phyloP scores from a whole-genome alignment of 306 rosid genomes.

The Amphicarpaea edgeworthii region DNA sequence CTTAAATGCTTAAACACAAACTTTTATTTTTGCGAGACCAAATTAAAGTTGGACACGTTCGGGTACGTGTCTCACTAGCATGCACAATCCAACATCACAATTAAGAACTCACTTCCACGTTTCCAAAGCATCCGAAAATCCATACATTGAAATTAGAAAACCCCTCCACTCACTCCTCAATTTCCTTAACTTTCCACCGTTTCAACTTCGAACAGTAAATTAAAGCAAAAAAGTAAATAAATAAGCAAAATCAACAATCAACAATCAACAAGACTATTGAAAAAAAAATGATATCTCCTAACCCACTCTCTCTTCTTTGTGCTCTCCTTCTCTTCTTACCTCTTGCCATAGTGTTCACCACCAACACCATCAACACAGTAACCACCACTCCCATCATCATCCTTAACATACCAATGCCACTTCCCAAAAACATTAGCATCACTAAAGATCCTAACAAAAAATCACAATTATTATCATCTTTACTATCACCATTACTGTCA shows the following conservation, averaged over 20 bases:
- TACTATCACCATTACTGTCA: too few species aligned
- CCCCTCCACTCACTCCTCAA: not conserved
- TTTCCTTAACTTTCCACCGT: too few species aligned
- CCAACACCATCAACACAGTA: conserved; percentile 17
- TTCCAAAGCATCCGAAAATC: not conserved
- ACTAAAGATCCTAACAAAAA: not conserved
- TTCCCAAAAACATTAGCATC: not conserved
- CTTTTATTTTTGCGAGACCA: not conserved
- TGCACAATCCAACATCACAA: not conserved
- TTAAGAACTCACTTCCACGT: not conserved
- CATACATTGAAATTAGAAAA: not conserved
- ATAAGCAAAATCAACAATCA: not conserved
- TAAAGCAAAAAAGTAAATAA: not conserved
- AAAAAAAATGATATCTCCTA: conserved; percentile 65
- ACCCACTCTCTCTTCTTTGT: conserved; percentile 60
- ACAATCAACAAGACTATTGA: too few species aligned
- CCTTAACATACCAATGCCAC: not conserved
- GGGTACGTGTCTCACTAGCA: not conserved
- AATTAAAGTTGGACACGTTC: not conserved
- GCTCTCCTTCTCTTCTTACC: conserved; percentile 68
- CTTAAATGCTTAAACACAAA: not conserved
- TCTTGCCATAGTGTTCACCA: conserved; percentile 65
- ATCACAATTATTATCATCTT: too few species aligned
- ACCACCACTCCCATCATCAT: not conserved
- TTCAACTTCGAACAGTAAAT: too few species aligned